phyloP scores from a whole-genome alignment of 768 basidiomycete species.

The Phaeotremella skinneri region DNA sequence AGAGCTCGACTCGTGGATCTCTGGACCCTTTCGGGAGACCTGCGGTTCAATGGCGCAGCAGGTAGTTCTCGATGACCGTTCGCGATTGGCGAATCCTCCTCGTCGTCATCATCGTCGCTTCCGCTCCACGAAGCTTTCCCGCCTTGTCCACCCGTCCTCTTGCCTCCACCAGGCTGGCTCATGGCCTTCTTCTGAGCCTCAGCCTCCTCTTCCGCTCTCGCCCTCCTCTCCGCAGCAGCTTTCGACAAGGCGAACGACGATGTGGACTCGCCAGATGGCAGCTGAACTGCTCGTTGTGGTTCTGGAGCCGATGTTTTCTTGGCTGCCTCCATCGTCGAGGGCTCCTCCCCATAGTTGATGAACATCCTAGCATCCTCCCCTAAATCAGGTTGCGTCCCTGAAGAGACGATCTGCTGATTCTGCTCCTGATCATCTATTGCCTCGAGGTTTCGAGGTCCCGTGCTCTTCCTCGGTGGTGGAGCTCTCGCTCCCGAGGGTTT shows the following conservation, averaged over 20 bases:
- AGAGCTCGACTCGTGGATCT: slow-evolving; percentile 30
- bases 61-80: slow-evolving; percentile 9
- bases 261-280: slow-evolving; percentile 57
- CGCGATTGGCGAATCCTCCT: slow-evolving; percentile 49
- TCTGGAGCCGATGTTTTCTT: slow-evolving; percentile 10
- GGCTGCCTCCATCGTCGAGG: slow-evolving; percentile 26
- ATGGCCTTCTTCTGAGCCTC: slow-evolving; percentile 75
- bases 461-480: slow-evolving; percentile 40
- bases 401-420: slow-evolving; percentile 6
- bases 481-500: slow-evolving; percentile 51
- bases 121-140: slow-evolving; percentile 55
- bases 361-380: slow-evolving; percentile 42
- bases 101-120: slow-evolving; percentile 76
- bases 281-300: slow-evolving; percentile 28
- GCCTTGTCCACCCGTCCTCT: slow-evolving; percentile 55
- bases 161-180: slow-evolving; percentile 66
- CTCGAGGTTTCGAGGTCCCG: slow-evolving; percentile 50
- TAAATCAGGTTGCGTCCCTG: slow-evolving; percentile 25
- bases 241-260: slow-evolving; percentile 87
- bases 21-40: slow-evolving; percentile 18
- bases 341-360: slow-evolving; percentile 41
- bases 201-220: slow-evolving; percentile 77
- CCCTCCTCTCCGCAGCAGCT: slow-evolving; percentile 78
- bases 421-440: slow-evolving; percentile 19
- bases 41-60: neutral